Percentiles rank a stretch among this genome's conserved stretches.
phyloP scores from a whole-genome alignment of 768 basidiomycete species.

The Neoboletus magnificus region DNA sequence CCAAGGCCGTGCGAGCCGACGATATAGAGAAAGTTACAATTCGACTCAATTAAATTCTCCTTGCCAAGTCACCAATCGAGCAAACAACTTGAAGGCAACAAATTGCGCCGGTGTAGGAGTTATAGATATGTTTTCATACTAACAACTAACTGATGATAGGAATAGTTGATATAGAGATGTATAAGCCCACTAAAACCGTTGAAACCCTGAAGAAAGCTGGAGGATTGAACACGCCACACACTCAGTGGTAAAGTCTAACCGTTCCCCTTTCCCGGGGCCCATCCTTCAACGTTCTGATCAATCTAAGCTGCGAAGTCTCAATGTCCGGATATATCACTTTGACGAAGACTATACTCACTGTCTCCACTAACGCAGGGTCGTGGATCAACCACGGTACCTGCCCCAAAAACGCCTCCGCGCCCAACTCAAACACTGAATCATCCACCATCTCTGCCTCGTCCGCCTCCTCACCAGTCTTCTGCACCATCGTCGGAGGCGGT shows the following conservation, averaged over 20 bases:
- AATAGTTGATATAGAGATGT: neutral
- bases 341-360: neutral
- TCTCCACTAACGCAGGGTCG: neutral
- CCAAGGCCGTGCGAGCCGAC: too few species aligned
- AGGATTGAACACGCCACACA: neutral
- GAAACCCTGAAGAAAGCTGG: neutral
- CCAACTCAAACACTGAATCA: slow-evolving; percentile 9
- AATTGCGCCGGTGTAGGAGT: too few species aligned
- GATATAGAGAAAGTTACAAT: too few species aligned
- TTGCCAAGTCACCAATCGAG: too few species aligned
- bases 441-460: neutral
- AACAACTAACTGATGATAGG: neutral
- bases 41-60: too few species aligned
- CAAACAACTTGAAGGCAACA: too few species aligned
- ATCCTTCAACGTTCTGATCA: neutral
- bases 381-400: slow-evolving; percentile 5
- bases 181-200: neutral
- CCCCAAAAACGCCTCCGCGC: slow-evolving; percentile 6
- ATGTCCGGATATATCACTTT: fast-evolving
- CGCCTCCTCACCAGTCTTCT: neutral
- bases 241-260: slow-evolving; percentile 2
- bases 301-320: neutral
- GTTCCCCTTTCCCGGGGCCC: neutral
- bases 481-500: neutral
- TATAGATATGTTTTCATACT: neutral